Percentiles rank a stretch among this genome's conserved stretches.
Evolutionary conservation across 768 basidiomycete species (phyloP).

Genomic region (Boletus subcaerulescens): DNA sequence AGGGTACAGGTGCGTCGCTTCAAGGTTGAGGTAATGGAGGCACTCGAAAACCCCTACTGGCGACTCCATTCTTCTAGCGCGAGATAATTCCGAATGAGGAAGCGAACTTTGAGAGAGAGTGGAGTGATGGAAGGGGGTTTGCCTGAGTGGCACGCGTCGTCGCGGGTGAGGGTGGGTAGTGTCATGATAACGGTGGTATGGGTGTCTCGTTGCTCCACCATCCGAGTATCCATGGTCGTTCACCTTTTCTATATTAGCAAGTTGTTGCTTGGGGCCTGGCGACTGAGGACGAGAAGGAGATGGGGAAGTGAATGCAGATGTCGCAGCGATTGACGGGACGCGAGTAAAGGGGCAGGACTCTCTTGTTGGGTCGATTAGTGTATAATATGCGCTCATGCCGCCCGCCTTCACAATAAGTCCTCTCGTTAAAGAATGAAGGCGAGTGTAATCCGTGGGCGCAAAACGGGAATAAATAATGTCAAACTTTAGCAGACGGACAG

Average conservation of each 20-base stretch:
- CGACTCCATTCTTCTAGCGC: slow-evolving; percentile 39
- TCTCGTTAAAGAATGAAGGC: slow-evolving; percentile 50
- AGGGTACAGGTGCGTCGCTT: slow-evolving; percentile 51
- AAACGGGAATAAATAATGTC: slow-evolving; percentile 63
- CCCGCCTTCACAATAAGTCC: slow-evolving; percentile 53
- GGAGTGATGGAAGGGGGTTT: slow-evolving; percentile 18
- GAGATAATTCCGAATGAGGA: slow-evolving; percentile 36
- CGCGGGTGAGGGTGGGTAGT: slow-evolving; percentile 1
- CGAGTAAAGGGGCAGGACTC: slow-evolving; percentile 56
- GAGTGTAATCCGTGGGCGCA: slow-evolving; percentile 50
- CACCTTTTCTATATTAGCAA: background rate
- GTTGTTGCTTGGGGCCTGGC: slow-evolving; percentile 7
- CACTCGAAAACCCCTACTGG: slow-evolving; percentile 74
- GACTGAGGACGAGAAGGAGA: slow-evolving; percentile 32
- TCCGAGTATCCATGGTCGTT: background rate
- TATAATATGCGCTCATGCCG: slow-evolving; percentile 61
- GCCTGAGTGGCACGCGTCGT: slow-evolving; percentile 6
- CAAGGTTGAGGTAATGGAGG: slow-evolving; percentile 64
- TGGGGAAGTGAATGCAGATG: slow-evolving; percentile 36
- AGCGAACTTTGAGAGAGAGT: slow-evolving; percentile 38
- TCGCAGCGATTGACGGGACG: slow-evolving; percentile 30
- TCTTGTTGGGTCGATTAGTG: slow-evolving; percentile 57
- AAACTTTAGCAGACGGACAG: slow-evolving; percentile 49
- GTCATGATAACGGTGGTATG: background rate
- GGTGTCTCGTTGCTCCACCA: background rate